Percentiles rank a stretch among this genome's conserved stretches.
phyloP scores from a whole-genome alignment of 768 basidiomycete genomes.

The Panus rudis region DNA sequence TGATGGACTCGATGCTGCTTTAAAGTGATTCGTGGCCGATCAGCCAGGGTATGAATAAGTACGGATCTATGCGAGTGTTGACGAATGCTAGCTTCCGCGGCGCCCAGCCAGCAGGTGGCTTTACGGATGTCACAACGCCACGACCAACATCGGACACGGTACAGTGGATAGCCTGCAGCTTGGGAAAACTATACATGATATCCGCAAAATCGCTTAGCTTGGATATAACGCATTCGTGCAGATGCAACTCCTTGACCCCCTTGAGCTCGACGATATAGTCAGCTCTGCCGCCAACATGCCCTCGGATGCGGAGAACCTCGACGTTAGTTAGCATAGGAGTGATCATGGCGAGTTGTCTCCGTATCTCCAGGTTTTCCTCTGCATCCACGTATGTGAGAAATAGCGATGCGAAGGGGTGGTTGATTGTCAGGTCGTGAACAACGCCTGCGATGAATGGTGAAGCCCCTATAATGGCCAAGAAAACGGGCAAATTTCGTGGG shows the following conservation, averaged over 20 bases:
- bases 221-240: constrained; percentile 5
- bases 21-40: not conserved
- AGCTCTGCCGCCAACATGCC: too few species aligned
- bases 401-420: constrained; percentile 3
- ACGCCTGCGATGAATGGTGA: constrained; percentile 2
- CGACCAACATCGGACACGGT: too few species aligned
- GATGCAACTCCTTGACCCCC: constrained; percentile 1
- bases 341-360: constrained; percentile 1
- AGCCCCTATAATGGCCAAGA: constrained; percentile 5
- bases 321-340: constrained; percentile 9
- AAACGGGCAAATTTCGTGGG: constrained; percentile 4
- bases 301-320: constrained; percentile 4
- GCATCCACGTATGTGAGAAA: constrained; percentile 10
- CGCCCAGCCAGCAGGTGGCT: too few species aligned
- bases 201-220: too few species aligned
- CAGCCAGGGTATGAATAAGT: constrained; percentile 6
- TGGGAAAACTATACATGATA: too few species aligned
- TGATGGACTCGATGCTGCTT: constrained; percentile 3
- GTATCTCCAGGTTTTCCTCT: too few species aligned
- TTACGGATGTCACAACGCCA: too few species aligned
- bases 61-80: constrained; percentile 4
- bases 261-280: too few species aligned
- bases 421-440: constrained; percentile 8
- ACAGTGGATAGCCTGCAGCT: too few species aligned
- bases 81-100: constrained; percentile 4